Evolutionary conservation across 495 filamentous ascomycete species (phyloP), one percentile per base, ranked within the genome.

Genomic region (Talaromyces stipitatus): DNA sequence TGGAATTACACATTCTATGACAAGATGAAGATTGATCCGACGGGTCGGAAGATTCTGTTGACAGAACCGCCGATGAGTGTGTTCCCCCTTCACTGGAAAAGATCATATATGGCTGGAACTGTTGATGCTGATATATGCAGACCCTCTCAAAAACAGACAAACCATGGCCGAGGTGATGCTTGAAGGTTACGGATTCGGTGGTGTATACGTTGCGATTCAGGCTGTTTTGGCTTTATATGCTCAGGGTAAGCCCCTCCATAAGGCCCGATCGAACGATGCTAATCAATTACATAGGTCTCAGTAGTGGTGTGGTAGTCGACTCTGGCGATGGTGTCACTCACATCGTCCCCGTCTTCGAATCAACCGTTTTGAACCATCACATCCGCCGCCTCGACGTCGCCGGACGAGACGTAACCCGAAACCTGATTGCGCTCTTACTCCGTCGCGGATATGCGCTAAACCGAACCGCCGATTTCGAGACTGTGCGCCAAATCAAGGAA

Each of bases 121-220:
- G 11, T n/a, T 55, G 2, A 11, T 28, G 30, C 54, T 43, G 23
- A 45, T 8, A 38, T 18, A 18, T 0, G 6, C 20, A 55, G 54
- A 99, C 72, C 94, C 94, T 43, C 78, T 97, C 53, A 89, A 84
- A 76, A 99, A 97, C 74, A 82, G 94, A 53, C 91, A 97, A 71
- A 82, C 92, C 72, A 97, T 99, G 95, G 89, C 85, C 68, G 89
- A 97, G 72, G 90, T 97, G 68, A 97, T 99, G 95, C 91, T 99
- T 66, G 95, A 97, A 70, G 83, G 87, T 55, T 99, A 97, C 76
- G 84, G 83, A 55, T 97, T 99, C 64, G 92, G 92, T 45, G 94
- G 94, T 56, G 92, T 99, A 56, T 97, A 99, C 67, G 95, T 99
- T 22, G 94, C 94, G 54, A 99, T 97, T 62, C 94, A 99, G 74